These are phyloP conservation scores for Nicotiana obtusifolia DNA, from an alignment of 257 asterid genomes.

Conservation along the genomic window DNA sequence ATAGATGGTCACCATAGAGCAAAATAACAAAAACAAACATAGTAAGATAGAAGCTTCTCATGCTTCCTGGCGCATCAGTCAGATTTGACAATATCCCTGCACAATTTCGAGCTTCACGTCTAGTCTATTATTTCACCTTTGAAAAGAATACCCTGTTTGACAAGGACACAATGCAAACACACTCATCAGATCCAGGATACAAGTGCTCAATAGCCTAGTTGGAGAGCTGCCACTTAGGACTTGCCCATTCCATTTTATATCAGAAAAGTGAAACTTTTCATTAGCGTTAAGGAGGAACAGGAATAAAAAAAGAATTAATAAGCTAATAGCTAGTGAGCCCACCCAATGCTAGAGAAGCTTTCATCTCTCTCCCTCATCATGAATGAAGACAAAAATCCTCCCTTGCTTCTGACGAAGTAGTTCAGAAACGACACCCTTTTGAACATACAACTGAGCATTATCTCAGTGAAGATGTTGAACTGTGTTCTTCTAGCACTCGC, in stretches of 20 bases:
- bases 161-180: neutral
- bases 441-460: neutral
- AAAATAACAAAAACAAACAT: neutral
- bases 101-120: neutral
- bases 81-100: neutral
- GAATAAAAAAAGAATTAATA: neutral
- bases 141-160: neutral
- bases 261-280: neutral
- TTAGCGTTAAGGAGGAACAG: neutral
- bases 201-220: neutral
- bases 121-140: neutral
- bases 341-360: neutral
- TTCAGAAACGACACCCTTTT: neutral
- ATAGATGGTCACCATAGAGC: neutral
- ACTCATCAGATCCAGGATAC: neutral
- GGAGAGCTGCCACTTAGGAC: neutral
- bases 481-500: neutral
- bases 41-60: neutral
- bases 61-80: neutral
- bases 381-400: neutral
- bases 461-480: neutral
- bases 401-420: neutral
- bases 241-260: neutral
- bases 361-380: neutral
- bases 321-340: neutral